Evolutionary conservation across 768 basidiomycete genomes (phyloP).

Genomic region (Rhizopogon sp.): DNA sequence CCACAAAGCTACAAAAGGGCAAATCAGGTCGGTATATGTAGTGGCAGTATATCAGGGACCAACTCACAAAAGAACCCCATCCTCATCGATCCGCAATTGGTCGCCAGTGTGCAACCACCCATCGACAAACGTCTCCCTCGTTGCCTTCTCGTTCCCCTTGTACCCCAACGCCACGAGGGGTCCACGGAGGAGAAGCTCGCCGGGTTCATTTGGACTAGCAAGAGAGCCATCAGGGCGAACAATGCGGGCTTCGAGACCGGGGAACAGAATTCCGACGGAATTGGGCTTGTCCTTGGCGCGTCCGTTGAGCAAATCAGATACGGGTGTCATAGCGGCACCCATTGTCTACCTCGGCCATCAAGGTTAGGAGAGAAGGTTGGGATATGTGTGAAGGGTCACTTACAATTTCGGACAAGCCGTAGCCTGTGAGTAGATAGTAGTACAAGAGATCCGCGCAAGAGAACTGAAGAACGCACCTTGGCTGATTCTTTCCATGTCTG

Average conservation of each 20-base stretch:
- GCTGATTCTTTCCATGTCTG: constrained; percentile 21
- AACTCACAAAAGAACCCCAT: constrained; percentile 57
- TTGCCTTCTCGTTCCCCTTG: constrained; percentile 61
- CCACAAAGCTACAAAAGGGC: constrained; percentile 44
- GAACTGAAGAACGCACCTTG: constrained; percentile 35
- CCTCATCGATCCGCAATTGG: constrained; percentile 46
- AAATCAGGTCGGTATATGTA: neutral
- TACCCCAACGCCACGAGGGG: constrained; percentile 53
- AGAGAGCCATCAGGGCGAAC: constrained; percentile 48
- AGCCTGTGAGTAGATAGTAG: constrained; percentile 32
- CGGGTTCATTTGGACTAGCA: constrained; percentile 48
- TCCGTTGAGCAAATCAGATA: constrained; percentile 36
- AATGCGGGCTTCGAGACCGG: constrained; percentile 54
- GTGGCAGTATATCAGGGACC: neutral
- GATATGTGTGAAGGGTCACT: constrained; percentile 16
- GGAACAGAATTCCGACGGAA: constrained; percentile 47
- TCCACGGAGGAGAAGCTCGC: constrained; percentile 54
- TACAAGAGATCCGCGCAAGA: neutral
- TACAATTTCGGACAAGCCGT: constrained; percentile 59
- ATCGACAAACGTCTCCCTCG: constrained; percentile 49
- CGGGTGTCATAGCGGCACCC: constrained; percentile 36
- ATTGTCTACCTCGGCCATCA: constrained; percentile 38
- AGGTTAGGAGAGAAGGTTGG: neutral
- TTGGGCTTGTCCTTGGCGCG: constrained; percentile 30
- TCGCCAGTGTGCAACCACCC: constrained; percentile 76